Conservation (phyloP, 805 yeast species). For the Jamesozyma piceae region DNA sequence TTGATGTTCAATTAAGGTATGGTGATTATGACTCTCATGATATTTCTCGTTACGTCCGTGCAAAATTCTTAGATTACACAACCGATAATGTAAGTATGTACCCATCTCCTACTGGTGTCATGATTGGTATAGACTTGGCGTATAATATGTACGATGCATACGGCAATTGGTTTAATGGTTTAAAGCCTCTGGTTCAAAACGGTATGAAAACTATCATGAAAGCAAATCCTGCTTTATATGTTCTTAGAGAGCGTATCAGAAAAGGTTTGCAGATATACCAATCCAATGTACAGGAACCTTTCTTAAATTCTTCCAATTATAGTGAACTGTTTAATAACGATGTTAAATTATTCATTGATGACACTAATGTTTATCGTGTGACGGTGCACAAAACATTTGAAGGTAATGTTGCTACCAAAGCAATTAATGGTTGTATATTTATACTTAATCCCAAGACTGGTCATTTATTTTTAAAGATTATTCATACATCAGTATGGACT, state of each 20-base stretch:
- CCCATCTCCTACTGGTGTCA: conserved; percentile 87
- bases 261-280: conserved; percentile 91
- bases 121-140: conserved; percentile 86
- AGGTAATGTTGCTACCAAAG: conserved; percentile 86
- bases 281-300: conserved; percentile 87
- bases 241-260: conserved; percentile 84
- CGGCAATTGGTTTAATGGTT: conserved; percentile 96
- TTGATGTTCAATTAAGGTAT: conserved; percentile 88
- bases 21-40: conserved; percentile 98
- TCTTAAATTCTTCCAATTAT: conserved; percentile 79
- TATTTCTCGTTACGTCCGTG: conserved; percentile 84
- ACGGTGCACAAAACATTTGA: conserved; percentile 85
- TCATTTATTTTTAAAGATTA: conserved; percentile 76
- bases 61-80: conserved; percentile 89
- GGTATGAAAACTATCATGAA: conserved; percentile 93
- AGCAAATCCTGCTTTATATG: conserved; percentile 86
- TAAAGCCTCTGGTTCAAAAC: conserved; percentile 79
- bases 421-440: conserved; percentile 87
- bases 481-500: conserved; percentile 92
- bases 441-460: conserved; percentile 87
- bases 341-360: conserved; percentile 80
- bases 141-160: conserved; percentile 94
- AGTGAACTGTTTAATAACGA: conserved; percentile 83
- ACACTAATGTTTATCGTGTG: conserved; percentile 87
- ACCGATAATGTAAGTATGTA: conserved; percentile 75